phyloP scores from a whole-genome alignment of 139 green algal genomes.

The Pycnococcus provasolii region DNA sequence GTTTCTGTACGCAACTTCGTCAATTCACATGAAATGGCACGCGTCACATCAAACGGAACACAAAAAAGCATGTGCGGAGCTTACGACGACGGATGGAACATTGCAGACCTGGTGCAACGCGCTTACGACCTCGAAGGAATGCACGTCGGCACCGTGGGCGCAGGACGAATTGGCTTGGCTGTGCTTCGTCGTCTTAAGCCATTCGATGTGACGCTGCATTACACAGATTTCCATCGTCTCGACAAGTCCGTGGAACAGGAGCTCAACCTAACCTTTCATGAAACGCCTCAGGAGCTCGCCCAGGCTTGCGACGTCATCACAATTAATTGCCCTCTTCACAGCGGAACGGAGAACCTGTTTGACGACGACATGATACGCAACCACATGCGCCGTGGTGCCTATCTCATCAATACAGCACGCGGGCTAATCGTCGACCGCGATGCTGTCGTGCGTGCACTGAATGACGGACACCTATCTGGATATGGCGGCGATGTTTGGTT shows the following conservation, averaged over 20 bases:
- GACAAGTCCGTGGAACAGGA: background rate
- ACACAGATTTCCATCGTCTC: background rate
- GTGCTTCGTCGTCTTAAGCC: background rate
- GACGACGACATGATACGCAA: conserved; percentile 9
- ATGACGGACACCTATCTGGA: conserved; percentile 12
- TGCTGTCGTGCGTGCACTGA: conserved; percentile 13
- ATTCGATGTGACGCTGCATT: background rate
- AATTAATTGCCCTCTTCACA: background rate
- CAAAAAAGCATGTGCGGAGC: too few species aligned
- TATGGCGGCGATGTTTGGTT: conserved; percentile 16
- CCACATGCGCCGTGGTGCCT: conserved; percentile 14
- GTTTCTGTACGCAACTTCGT: background rate
- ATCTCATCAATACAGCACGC: conserved; percentile 25
- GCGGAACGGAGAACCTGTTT: conserved; percentile 8
- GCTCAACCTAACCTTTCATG: background rate
- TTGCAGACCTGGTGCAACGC: background rate
- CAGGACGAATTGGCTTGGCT: background rate
- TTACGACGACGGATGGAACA: conserved; percentile 3
- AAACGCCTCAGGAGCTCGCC: background rate
- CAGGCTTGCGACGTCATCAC: conserved; percentile 4
- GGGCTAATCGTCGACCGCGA: conserved; percentile 11
- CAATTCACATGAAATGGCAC: background rate
- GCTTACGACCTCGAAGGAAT: background rate
- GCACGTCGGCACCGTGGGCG: background rate
- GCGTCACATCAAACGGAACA: too few species aligned